Percentiles rank a stretch among this genome's conserved stretches.
phyloP scores from a whole-genome alignment of 768 basidiomycete genomes.

The Coprinellus micaceus region DNA sequence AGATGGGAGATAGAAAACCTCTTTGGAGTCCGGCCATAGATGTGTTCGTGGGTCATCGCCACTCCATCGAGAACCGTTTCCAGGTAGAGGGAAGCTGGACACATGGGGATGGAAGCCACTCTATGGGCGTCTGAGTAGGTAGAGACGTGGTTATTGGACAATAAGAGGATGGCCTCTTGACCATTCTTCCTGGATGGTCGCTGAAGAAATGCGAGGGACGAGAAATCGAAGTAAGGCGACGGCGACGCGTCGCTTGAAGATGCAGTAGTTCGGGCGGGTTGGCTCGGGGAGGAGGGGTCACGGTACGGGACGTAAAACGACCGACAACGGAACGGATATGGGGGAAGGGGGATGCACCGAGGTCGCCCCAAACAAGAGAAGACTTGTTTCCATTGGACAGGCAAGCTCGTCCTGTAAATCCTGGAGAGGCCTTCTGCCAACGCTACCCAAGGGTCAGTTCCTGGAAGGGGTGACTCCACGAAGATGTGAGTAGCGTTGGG shows the following conservation, averaged over 20 bases:
- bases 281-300: neutral
- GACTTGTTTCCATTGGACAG: neutral
- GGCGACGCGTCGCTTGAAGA: too few species aligned
- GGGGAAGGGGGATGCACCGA: neutral
- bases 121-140: neutral
- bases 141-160: neutral
- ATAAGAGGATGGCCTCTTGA: neutral
- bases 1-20: neutral
- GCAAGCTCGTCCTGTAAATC: neutral
- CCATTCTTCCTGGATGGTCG: neutral
- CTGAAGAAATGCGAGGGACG: too few species aligned
- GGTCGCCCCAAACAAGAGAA: neutral
- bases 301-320: neutral
- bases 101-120: slow-evolving; percentile 1
- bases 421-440: neutral
- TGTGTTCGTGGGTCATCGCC: slow-evolving; percentile 18
- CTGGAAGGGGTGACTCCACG: neutral
- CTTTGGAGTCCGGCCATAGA: too few species aligned
- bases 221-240: too few species aligned
- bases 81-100: neutral
- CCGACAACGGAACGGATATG: neutral
- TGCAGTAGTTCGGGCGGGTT: neutral
- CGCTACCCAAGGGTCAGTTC: neutral
- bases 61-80: neutral
- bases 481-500: neutral